Percentiles rank a stretch among this genome's conserved stretches.
Evolutionary conservation across 2,329 filamentous ascomycete genomes (phyloP).

Genomic region (Sporothrix pallida): DNA sequence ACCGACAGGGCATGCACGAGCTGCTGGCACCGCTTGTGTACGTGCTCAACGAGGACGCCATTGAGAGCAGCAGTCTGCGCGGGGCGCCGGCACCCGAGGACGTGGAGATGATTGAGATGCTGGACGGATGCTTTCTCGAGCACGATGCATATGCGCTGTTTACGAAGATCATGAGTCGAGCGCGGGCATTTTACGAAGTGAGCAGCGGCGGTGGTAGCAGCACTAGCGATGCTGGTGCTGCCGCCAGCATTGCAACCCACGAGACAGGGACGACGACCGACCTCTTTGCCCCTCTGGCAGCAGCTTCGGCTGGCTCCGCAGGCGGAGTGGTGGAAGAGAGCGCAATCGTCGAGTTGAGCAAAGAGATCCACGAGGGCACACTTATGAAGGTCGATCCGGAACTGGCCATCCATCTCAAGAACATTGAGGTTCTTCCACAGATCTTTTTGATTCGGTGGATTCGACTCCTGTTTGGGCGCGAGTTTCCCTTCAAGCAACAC

Average conservation of each 20-base stretch:
- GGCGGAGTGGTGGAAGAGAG: conserved; percentile 51
- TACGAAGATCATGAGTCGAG: conserved; percentile 83
- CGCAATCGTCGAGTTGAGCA: conserved; percentile 84
- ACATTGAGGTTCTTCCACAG: conserved; percentile 90
- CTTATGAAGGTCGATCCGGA: conserved; percentile 62
- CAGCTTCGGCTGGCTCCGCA: conserved; percentile 5
- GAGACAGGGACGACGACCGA: conserved; percentile 13
- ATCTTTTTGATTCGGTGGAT: conserved; percentile 98
- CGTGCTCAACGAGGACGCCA: conserved; percentile 80
- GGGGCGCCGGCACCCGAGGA: conserved; percentile 49
- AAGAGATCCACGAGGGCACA: conserved; percentile 82
- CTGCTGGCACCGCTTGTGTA: conserved; percentile 87
- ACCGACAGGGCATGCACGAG: conserved; percentile 99
- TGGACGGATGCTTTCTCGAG: conserved; percentile 78
- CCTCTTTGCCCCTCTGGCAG: not conserved
- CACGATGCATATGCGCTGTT: conserved; percentile 91
- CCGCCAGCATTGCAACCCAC: not conserved
- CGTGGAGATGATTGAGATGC: conserved; percentile 64
- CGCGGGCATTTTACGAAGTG: conserved; percentile 85
- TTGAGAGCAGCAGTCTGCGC: conserved; percentile 49
- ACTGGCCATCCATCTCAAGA: conserved; percentile 69
- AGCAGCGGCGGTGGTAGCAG: conserved; percentile 47
- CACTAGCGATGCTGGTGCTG: not conserved
- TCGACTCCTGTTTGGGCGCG: conserved; percentile 86
- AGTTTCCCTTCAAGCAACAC: conserved; percentile 87